Percentiles rank a stretch among this genome's conserved stretches.
phyloP scores from a whole-genome alignment of 2,329 filamentous ascomycete genomes.

The Alternaria angustiovoidea region DNA sequence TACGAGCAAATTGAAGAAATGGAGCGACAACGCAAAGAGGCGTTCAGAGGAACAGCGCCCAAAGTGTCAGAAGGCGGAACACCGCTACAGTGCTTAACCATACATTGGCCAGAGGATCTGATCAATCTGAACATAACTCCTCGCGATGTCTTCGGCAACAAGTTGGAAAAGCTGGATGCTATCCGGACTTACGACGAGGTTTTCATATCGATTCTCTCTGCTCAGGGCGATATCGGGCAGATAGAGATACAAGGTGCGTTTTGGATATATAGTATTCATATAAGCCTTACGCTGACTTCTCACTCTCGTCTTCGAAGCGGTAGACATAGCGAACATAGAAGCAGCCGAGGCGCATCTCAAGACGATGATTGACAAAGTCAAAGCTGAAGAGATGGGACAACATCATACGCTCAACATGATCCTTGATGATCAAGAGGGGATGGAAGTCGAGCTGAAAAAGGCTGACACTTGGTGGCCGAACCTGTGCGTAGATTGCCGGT shows the following conservation, averaged over 20 bases:
- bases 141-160: conserved; percentile 38
- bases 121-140: conserved; percentile 23
- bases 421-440: conserved; percentile 38
- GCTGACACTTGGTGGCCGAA: conserved; percentile 41
- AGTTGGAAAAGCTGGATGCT: conserved; percentile 37
- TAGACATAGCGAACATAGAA: conserved; percentile 21
- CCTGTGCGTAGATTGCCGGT: background rate
- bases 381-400: conserved; percentile 16
- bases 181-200: conserved; percentile 40
- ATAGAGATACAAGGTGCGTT: conserved; percentile 29
- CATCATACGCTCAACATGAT: conserved; percentile 31
- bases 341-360: conserved; percentile 31
- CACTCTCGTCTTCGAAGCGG: conserved; percentile 6
- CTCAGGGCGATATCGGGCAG: conserved; percentile 12
- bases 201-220: conserved; percentile 32
- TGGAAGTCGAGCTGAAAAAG: conserved; percentile 26
- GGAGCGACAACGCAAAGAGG: conserved; percentile 27
- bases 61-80: conserved; percentile 12
- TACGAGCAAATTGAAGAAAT: conserved; percentile 25
- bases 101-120: conserved; percentile 37
- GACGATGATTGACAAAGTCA: conserved; percentile 32
- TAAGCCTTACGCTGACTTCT: background rate
- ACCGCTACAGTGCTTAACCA: conserved; percentile 5
- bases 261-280: background rate
- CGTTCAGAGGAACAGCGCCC: conserved; percentile 31